Base-by-base conservation (phyloP, 345 rosid species). In the Arabidopsis arenosa region DNA sequence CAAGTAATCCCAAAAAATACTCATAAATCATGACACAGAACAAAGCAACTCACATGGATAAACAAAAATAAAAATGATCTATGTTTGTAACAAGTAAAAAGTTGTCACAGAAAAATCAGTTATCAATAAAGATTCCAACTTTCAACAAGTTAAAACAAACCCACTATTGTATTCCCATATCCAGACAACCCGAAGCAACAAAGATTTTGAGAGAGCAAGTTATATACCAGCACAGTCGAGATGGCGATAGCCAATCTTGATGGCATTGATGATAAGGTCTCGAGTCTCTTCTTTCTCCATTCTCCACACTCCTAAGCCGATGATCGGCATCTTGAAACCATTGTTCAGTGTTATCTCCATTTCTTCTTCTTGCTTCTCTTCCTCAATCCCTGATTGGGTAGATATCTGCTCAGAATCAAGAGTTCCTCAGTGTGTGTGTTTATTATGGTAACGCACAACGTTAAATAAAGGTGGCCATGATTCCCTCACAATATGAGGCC, bases 211-310 rank as follows among this genome's bases (percentile, higher is more conserved):
- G 36, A 51, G 37, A 26, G 21, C 14, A 11, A 28, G 32, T 81
- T 28, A 28, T 28, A 28, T 0, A 93, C 97, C 97, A 49, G 98
- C 96, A 77, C 97, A 90, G 75, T 91, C 98, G 74, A 93, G 82
- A 81, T 93, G 96, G 85, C 94, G 96, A 70, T 88, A 93, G 21
- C 98, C 98, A 48, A 91, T 79, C 83, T 88, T 84, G 86, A 93
- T 83, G 80, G 98, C 76, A 64, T 83, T 82, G 70, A 83, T 51
- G 78, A 91, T 81, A 73, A 93, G 93, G 75, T 86, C 89, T 73
- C 86, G 85, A 33, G 88, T 70, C 39, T 66, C 88, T 56, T 91
- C 83, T 14, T 57, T 64, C 61, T 86, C 90, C 98, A 93, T 88
- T 5, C 94, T 89, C 94, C 94, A 91, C 14, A 91, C 94, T 21